Conservation (phyloP, 768 basidiomycete genomes). For the Russula compacta region DNA sequence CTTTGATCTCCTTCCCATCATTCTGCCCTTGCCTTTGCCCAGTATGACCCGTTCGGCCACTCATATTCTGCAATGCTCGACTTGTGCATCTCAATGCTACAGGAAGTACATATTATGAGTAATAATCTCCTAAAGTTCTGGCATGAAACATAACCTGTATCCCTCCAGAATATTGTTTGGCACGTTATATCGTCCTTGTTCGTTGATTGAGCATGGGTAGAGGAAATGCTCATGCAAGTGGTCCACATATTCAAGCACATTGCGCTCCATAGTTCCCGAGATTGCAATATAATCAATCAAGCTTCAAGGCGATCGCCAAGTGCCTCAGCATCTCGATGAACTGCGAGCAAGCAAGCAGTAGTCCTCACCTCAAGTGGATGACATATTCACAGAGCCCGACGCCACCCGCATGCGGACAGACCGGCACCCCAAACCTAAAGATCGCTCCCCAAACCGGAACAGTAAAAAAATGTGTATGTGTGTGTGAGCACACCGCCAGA, state of each 20-base stretch:
- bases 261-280: conserved; percentile 87
- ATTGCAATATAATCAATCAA: conserved; percentile 91
- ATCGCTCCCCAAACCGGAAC: neutral
- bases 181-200: conserved; percentile 79
- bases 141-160: conserved; percentile 45
- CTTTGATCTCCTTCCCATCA: neutral
- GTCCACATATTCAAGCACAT: conserved; percentile 85
- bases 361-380: conserved; percentile 58
- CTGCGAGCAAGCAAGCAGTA: neutral
- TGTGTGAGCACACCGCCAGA: too few relatives aligned
- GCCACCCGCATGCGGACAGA: conserved; percentile 92
- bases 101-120: neutral
- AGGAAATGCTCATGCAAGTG: conserved; percentile 94
- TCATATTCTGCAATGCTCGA: conserved; percentile 74
- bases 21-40: conserved; percentile 34
- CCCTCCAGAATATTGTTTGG: conserved; percentile 68
- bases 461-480: neutral
- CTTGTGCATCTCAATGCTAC: conserved; percentile 82
- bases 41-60: conserved; percentile 82
- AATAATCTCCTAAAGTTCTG: neutral
- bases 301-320: conserved; percentile 28
- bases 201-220: conserved; percentile 82
- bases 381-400: conserved; percentile 91
- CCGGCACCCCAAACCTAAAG: conserved; percentile 66
- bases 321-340: neutral